These are phyloP conservation scores for Nicotiana knightiana DNA, from an alignment of 257 asterid species.

Conservation along the genomic window DNA sequence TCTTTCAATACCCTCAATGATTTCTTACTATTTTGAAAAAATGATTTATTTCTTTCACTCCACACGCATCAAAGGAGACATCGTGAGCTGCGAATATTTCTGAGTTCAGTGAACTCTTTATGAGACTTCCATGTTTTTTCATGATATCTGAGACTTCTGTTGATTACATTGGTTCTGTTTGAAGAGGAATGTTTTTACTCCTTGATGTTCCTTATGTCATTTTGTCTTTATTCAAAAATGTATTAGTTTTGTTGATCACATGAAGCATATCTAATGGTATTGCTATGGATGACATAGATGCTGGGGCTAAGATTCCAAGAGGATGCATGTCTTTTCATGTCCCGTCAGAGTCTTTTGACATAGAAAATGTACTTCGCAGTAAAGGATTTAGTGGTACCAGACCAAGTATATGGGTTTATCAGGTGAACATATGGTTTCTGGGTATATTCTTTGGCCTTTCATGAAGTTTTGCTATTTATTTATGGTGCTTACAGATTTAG, in stretches of 20 bases:
- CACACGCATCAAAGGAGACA: not conserved
- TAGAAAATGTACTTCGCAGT: conserved; percentile 44
- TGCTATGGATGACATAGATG: conserved; percentile 25
- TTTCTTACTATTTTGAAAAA: not conserved
- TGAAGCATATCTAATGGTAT: conserved; percentile 3
- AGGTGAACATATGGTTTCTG: conserved; percentile 37
- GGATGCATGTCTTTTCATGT: conserved; percentile 59
- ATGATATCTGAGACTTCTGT: not conserved
- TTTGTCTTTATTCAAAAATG: conserved; percentile 6
- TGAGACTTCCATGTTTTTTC: not conserved
- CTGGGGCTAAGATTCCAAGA: conserved; percentile 74
- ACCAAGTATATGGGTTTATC: conserved; percentile 73
- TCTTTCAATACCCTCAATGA: not conserved
- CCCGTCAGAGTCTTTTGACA: conserved; percentile 49
- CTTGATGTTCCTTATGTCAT: not conserved
- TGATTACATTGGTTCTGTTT: not conserved
- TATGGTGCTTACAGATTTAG: not conserved
- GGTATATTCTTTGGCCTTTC: not conserved
- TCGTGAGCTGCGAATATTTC: not conserved
- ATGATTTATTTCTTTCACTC: not conserved
- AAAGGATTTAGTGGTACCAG: conserved; percentile 72
- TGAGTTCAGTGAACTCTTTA: not conserved
- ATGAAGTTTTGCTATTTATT: not conserved
- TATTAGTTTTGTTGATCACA: conserved; percentile 1
- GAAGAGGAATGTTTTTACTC: not conserved